Evolutionary conservation across 257 asterid genomes (phyloP).

Genomic region (Solanum lycopersicoides): DNA sequence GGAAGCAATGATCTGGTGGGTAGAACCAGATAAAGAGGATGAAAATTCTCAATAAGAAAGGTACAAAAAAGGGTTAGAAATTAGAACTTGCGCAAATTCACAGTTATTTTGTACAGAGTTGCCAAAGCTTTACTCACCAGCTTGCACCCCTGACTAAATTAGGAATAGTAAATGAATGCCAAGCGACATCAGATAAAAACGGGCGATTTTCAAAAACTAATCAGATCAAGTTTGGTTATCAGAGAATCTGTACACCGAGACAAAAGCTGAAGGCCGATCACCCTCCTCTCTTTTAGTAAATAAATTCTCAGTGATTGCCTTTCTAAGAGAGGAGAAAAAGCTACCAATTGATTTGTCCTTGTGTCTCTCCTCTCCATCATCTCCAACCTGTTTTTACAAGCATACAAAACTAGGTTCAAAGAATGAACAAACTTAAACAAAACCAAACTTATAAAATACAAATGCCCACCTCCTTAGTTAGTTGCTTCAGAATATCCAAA

Average conservation of each 20-base stretch:
- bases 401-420: neutral
- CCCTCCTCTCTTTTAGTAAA: neutral
- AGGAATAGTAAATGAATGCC: neutral
- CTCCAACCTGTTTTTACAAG: conserved; percentile 18
- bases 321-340: conserved; percentile 26
- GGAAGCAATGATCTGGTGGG: neutral
- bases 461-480: conserved; percentile 25
- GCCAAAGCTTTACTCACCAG: conserved; percentile 1
- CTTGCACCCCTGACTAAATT: neutral
- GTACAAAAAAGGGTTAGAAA: neutral
- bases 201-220: neutral
- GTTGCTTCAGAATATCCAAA: conserved; percentile 19
- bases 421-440: neutral
- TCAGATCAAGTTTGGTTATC: neutral
- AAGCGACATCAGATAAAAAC: neutral
- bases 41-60: neutral
- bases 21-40: neutral
- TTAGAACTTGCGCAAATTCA: neutral
- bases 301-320: conserved; percentile 21
- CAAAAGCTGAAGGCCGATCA: neutral
- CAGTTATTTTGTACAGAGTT: neutral
- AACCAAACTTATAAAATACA: neutral
- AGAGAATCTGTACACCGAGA: neutral
- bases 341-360: conserved; percentile 27
- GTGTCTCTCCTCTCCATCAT: conserved; percentile 23